Base-by-base conservation (phyloP, 805 yeast genomes). In the Yamadazyma takamatsuzukensis region DNA sequence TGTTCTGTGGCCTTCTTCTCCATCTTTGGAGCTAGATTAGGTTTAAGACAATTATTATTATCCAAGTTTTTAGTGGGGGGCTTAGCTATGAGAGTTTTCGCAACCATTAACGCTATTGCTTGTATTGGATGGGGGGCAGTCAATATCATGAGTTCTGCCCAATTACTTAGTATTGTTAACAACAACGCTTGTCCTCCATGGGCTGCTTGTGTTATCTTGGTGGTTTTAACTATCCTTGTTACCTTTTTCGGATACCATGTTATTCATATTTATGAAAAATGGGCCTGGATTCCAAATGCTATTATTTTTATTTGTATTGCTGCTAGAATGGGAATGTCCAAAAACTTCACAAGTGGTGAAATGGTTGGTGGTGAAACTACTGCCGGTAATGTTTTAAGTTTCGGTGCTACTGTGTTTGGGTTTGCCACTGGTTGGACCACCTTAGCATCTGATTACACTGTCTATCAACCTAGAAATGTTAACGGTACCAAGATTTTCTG, bases 1-100 rank as follows among this genome's bases (percentile, higher is more conserved):
- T 15, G 57, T 24, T 65, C 69, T 2, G 68, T 64, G 23, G 69
- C 67, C 3, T 58, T 57, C 34, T 61, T 53, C 39, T 53, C 68
- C 21, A 42, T 53, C 9, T 59, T 64, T 33, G 68, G 68, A 15
- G 53, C 54, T 43, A 58, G 52, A 36, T 52, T 60, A 39, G 70
- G 70, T n/a, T 53, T 64, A 38, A 56, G 70, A 39, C 64, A 59
- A 37, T 56, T 54, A 37, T 48, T 58, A 21, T 39, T 58, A 25
- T 50, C 59, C 11, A 47, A 61, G 18, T 58, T 49, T 34, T 53
- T 56, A 27, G 54, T 59, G 2, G 64, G 64, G 8, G 53, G 53
- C 29, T 36, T 51, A 27, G 51, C 56, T 49, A 61, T 60, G 6
- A 44, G 61, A 31, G 29, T 52, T 6, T 56, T 56, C 39, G 56